These are phyloP conservation scores for Simplicillium sp. DNA, from an alignment of 2,329 filamentous ascomycete genomes.

Conservation along the genomic window DNA sequence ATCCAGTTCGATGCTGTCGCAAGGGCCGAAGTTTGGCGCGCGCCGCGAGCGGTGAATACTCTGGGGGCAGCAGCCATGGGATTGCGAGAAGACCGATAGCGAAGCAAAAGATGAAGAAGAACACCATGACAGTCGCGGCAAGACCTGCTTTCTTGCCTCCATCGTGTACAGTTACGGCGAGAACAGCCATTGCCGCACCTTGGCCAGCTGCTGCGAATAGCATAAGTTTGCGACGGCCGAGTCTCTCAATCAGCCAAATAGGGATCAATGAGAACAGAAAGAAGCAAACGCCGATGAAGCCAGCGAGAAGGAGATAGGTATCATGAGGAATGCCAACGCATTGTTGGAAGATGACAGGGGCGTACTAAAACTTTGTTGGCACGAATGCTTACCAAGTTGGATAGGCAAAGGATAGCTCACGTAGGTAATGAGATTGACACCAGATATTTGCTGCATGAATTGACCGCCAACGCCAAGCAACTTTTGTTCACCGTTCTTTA, in stretches of 20 bases:
- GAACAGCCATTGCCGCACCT: slow-evolving; percentile 32
- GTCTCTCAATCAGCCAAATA: slow-evolving; percentile 25
- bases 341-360: slow-evolving; percentile 33
- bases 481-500: slow-evolving; percentile 31
- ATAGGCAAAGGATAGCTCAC: no score
- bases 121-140: slow-evolving; percentile 33
- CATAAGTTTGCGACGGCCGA: slow-evolving; percentile 50
- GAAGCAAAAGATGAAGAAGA: slow-evolving; percentile 32
- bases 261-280: slow-evolving; percentile 20
- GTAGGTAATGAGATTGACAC: slow-evolving; percentile 24
- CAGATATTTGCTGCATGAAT: slow-evolving; percentile 31
- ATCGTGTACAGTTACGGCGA: slow-evolving; percentile 31
- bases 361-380: slow-evolving; percentile 11
- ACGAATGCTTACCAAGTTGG: no score
- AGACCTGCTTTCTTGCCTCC: slow-evolving; percentile 25
- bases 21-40: slow-evolving; percentile 26
- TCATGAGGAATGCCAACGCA: slow-evolving; percentile 31
- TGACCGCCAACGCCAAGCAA: slow-evolving; percentile 33
- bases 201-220: slow-evolving; percentile 32
- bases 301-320: slow-evolving; percentile 39
- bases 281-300: slow-evolving; percentile 35
- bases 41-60: slow-evolving; percentile 30
- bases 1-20: slow-evolving; percentile 27
- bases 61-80: slow-evolving; percentile 29
- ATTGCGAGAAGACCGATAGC: slow-evolving; percentile 30